Evolutionary conservation across 139 green algal species (phyloP).

Genomic region (Coelastrella sp.): DNA sequence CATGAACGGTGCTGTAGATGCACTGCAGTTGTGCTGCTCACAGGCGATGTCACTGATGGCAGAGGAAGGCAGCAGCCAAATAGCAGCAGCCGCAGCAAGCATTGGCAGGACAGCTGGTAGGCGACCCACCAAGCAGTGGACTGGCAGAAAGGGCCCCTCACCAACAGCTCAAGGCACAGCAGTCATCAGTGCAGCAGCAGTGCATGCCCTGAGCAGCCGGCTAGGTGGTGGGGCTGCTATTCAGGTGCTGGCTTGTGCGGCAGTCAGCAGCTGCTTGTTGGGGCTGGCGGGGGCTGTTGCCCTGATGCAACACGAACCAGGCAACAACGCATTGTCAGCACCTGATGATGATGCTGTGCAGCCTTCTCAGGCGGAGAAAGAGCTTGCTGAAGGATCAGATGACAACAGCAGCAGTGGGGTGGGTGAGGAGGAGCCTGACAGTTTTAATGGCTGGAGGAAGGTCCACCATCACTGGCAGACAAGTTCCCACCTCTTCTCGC

Average conservation of each 20-base stretch:
- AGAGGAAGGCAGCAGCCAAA: background rate
- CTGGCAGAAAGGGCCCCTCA: background rate
- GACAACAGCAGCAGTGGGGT: constrained; percentile 5
- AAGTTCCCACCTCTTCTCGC: constrained; percentile 24
- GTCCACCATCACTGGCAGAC: background rate
- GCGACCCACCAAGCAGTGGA: background rate
- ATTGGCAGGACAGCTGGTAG: background rate
- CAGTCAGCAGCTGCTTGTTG: constrained; percentile 3
- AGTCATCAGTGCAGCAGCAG: background rate
- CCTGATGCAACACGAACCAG: background rate
- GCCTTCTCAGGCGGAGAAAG: background rate
- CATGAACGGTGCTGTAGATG: too few relatives aligned
- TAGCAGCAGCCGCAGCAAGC: constrained; percentile 9
- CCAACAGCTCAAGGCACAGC: background rate
- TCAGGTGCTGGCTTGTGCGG: constrained; percentile 8
- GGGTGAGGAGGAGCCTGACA: background rate
- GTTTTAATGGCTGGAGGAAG: background rate
- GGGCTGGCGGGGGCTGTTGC: background rate
- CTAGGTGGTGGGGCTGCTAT: background rate
- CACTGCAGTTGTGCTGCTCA: too few relatives aligned
- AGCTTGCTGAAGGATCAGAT: background rate
- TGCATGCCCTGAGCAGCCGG: background rate
- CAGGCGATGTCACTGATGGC: too few relatives aligned
- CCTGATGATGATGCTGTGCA: constrained; percentile 1
- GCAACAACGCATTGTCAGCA: background rate